These are phyloP conservation scores for Aciculosporium take DNA, from an alignment of 2,329 filamentous ascomycete genomes.

Conservation along the genomic window DNA sequence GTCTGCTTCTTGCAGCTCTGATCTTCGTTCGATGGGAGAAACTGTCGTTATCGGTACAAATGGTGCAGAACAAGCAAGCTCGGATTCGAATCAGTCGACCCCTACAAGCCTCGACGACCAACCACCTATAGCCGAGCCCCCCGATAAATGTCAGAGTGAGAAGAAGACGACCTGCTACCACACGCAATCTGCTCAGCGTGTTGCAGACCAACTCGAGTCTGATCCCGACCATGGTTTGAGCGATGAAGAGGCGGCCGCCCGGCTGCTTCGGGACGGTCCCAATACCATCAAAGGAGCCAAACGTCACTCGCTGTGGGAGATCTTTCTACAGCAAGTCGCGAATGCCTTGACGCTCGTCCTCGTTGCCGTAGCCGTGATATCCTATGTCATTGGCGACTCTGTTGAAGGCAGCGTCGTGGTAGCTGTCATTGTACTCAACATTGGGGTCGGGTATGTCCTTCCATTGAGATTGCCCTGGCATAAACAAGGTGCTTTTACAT, in stretches of 20 bases:
- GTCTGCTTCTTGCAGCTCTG: conserved; percentile 7
- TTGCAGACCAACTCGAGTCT: conserved; percentile 26
- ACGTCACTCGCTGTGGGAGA: conserved; percentile 58
- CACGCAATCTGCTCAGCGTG: conserved; percentile 20
- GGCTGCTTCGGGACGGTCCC: conserved; percentile 50
- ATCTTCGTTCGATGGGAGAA: conserved; percentile 29
- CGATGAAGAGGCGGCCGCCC: conserved; percentile 46
- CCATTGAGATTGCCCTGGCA: no score
- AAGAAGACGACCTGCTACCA: conserved; percentile 23
- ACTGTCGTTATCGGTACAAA: conserved; percentile 23
- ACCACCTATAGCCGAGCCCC: conserved; percentile 25
- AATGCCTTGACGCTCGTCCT: conserved; percentile 65
- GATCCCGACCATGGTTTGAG: conserved; percentile 45
- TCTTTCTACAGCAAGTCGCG: conserved; percentile 62
- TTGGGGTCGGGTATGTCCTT: conserved; percentile 49
- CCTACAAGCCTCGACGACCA: conserved; percentile 22
- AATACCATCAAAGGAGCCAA: conserved; percentile 60
- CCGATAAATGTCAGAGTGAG: conserved; percentile 17
- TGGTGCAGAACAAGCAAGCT: conserved; percentile 26
- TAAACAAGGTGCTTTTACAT: not conserved
- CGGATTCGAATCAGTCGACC: conserved; percentile 24
- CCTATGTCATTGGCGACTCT: conserved; percentile 50
- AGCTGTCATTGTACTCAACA: conserved; percentile 53
- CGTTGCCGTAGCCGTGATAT: conserved; percentile 58
- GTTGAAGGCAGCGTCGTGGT: conserved; percentile 50